phyloP scores from a whole-genome alignment of 305 asterid species.

The Rubia balearica region DNA sequence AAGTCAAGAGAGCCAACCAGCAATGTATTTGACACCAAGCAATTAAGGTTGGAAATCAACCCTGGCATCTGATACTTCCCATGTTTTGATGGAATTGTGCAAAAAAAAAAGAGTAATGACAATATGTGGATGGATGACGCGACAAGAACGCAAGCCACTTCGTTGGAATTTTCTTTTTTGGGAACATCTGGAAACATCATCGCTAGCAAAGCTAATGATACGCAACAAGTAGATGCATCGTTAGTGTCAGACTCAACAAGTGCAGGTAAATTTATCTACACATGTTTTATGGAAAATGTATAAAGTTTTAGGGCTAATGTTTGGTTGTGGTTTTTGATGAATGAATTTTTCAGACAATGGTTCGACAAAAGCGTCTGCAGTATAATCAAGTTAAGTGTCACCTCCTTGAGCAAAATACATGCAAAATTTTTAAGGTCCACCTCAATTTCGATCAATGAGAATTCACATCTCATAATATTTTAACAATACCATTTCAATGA shows the following conservation, averaged over 20 bases:
- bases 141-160: conserved; percentile 61
- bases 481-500: no score
- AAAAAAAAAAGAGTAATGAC: conserved; percentile 55
- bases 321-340: background rate
- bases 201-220: conserved; percentile 40
- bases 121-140: conserved; percentile 80
- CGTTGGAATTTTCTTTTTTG: conserved; percentile 39
- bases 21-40: conserved; percentile 16
- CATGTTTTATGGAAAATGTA: background rate
- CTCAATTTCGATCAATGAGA: conserved; percentile 19
- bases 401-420: conserved; percentile 46
- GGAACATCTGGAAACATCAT: conserved; percentile 45
- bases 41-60: no score
- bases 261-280: conserved; percentile 34
- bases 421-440: conserved; percentile 54
- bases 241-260: conserved; percentile 34
- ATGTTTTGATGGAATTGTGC: conserved; percentile 40
- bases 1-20: conserved; percentile 29
- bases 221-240: conserved; percentile 27
- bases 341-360: conserved; percentile 32
- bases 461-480: no score
- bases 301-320: background rate
- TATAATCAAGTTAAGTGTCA: conserved; percentile 42
- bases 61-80: no score
- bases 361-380: conserved; percentile 19